A percentile compares a stretch with the other conserved stretches of the same genome.
Conservation (phyloP, 805 yeast genomes). For the Metschnikowia borealis region DNA sequence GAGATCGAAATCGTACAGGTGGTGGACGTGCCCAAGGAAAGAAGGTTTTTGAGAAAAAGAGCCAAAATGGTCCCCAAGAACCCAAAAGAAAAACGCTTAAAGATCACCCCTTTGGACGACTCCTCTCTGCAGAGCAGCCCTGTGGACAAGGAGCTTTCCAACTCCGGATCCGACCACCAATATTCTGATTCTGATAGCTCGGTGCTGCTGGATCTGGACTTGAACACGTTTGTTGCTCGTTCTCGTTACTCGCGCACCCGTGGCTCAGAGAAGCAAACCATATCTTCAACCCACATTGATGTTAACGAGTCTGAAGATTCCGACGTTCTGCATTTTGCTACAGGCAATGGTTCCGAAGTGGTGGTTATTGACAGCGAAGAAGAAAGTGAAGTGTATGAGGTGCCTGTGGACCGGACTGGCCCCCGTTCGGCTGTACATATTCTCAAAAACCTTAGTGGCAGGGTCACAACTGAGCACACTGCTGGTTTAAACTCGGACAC, state of each 20-base stretch:
- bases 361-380: constrained; percentile 3
- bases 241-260: not conserved
- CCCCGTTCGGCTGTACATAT: constrained; percentile 22
- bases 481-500: constrained; percentile 24
- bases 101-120: not conserved
- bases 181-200: not conserved
- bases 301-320: not conserved
- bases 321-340: not conserved
- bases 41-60: constrained; percentile 4
- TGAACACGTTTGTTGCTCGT: not conserved
- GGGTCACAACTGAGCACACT: constrained; percentile 5
- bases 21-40: constrained; percentile 2
- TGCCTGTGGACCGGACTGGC: not conserved
- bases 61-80: not conserved
- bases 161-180: not conserved
- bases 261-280: not conserved
- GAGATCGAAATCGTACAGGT: constrained; percentile 8
- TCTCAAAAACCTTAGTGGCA: constrained; percentile 26
- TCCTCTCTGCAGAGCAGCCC: not conserved
- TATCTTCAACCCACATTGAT: not conserved
- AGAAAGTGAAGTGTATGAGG: not conserved
- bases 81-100: not conserved
- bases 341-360: not conserved
- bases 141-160: not conserved
- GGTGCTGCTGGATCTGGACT: not conserved